Base-by-base conservation (phyloP, 345 rosid species). In the Salix brachista region DNA sequence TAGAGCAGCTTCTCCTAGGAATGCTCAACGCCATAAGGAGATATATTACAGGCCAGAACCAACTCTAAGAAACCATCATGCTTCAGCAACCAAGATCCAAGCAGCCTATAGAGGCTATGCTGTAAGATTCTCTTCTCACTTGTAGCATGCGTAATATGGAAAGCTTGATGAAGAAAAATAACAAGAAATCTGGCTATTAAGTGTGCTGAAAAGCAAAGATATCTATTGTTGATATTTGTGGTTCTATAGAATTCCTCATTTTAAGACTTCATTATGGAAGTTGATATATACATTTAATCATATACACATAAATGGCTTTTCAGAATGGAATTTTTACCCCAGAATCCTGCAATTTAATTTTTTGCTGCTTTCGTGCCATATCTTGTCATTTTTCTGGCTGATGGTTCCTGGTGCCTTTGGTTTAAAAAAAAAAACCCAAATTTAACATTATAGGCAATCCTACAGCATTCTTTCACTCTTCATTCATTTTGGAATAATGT, bases 71-170 rank as follows among this genome's bases (percentile, higher is more conserved):
- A 76, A 85, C 77, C 92, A 87, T 39, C 74, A 88, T 80, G 94
- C 87, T 77, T 85, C 87, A 3, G 98, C 99, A 69, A 86, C 86
- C 23, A 94, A 88, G 87, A 91, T 96, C 78, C 97, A 96, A 87
- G 91, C 99, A 78, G 89, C 88, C 73, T 94, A 87, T 60, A 87
- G 94, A 86, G 99, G 98, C 75, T 92, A 86, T 77, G 86, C 83
- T 92, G 99, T 93, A 88, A 87, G 85, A 65, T 78, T 82, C 75
- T 75, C 72, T 72, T 75, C 62, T 67, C 67, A 28, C 52, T 52
- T 13, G 13, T 68, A 62, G 52, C 36, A 39, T 48, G 58, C 66
- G 18, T 42, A 11, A 48, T 37, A 44, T 8, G 64, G 21, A 26
- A 42, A 65, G 46, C 18, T 5, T 25, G 13, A 21, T 30, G 10